A percentile compares a stretch with the other conserved stretches of the same genome.
Conservation (phyloP, 1,139 yeast species). For the Candida tetrigidarum region DNA sequence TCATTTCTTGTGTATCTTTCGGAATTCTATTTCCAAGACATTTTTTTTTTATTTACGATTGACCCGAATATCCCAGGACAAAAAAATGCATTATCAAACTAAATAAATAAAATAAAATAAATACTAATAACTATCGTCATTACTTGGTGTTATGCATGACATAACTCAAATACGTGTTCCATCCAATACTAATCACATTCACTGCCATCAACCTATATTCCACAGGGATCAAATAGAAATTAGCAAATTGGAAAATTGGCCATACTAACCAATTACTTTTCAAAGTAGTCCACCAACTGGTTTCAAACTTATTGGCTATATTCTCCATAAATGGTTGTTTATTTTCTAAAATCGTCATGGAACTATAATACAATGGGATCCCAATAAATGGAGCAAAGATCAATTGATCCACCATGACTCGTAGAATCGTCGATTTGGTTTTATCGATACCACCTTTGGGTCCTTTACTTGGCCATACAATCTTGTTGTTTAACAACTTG, state of each 20-base stretch:
- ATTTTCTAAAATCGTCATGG: slow-evolving; percentile 68
- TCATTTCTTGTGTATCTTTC: too few relatives aligned
- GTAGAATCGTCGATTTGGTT: slow-evolving; percentile 31
- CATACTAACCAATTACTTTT: slow-evolving; percentile 80
- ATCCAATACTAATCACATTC: slow-evolving; percentile 72
- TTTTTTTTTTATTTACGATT: neutral
- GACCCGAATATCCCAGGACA: neutral
- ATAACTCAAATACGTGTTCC: slow-evolving; percentile 82
- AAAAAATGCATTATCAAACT: neutral
- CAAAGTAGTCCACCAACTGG: slow-evolving; percentile 64
- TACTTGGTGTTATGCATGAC: slow-evolving; percentile 18
- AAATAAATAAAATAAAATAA: neutral
- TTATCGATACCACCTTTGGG: slow-evolving; percentile 7
- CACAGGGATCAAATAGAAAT: slow-evolving; percentile 74
- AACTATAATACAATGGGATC: slow-evolving; percentile 67
- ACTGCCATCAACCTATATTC: slow-evolving; percentile 70
- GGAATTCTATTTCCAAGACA: neutral
- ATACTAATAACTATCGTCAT: neutral
- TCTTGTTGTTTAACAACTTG: slow-evolving; percentile 26
- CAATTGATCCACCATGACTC: slow-evolving; percentile 75
- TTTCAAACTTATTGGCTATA: slow-evolving; percentile 41
- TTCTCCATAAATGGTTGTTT: slow-evolving; percentile 27
- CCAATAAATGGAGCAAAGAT: slow-evolving; percentile 75
- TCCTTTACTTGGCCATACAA: slow-evolving; percentile 19
- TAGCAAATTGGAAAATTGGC: slow-evolving; percentile 80